phyloP scores from a whole-genome alignment of 2,329 filamentous ascomycete species.

The Celoporthe dispersa region DNA sequence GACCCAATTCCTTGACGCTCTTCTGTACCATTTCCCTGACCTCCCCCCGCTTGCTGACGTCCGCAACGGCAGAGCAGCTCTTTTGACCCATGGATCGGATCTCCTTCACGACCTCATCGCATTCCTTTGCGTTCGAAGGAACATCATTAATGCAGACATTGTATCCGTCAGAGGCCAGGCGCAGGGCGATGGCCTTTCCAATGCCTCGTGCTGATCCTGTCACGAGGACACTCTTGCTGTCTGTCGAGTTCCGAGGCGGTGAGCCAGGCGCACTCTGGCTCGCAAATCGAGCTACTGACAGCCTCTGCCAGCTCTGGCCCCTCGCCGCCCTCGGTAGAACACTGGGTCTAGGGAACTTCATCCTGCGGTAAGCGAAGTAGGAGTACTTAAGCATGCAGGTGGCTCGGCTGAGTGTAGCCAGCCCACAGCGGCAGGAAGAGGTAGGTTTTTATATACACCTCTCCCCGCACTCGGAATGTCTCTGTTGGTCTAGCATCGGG shows the following conservation, averaged over 20 bases:
- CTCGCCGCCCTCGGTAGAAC: not conserved
- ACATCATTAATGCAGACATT: conserved; percentile 69
- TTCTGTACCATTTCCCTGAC: conserved; percentile 55
- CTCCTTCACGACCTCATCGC: conserved; percentile 57
- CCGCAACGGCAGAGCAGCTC: conserved; percentile 60
- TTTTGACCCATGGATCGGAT: conserved; percentile 56
- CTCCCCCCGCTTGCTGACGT: conserved; percentile 61
- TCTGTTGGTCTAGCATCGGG: not conserved
- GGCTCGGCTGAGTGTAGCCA: not conserved
- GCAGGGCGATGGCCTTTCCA: conserved; percentile 65
- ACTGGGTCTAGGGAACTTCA: conserved; percentile 6
- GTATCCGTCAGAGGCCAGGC: conserved; percentile 68
- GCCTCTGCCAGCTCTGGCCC: not conserved
- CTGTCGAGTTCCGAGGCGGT: conserved; percentile 13
- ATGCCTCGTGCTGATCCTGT: conserved; percentile 45
- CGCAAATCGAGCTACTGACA: not conserved
- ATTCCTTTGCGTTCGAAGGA: conserved; percentile 52
- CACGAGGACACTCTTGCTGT: conserved; percentile 30
- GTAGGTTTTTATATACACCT: not conserved
- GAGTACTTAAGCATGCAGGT: not conserved
- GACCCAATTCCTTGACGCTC: conserved; percentile 58
- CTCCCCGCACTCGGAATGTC: conserved; percentile 3
- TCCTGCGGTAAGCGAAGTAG: not conserved
- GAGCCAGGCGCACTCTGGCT: conserved; percentile 6
- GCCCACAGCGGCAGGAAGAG: not conserved